Conservation (phyloP, 768 basidiomycete genomes). For the Lactarius quietus region DNA sequence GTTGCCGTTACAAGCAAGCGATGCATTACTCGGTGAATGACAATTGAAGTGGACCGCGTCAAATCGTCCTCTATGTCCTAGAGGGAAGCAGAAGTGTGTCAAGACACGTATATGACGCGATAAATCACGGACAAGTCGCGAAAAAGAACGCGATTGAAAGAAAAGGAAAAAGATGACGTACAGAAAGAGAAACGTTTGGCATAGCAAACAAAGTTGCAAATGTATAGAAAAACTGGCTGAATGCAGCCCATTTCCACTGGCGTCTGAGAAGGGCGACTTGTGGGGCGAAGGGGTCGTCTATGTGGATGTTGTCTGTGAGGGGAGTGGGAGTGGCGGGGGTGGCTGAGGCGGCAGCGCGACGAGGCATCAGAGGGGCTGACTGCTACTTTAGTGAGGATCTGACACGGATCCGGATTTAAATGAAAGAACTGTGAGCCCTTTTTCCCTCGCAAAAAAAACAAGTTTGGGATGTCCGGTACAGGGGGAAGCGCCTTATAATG, state of each 20-base stretch:
- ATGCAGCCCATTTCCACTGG: constrained; percentile 92
- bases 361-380: constrained; percentile 33
- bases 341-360: constrained; percentile 32
- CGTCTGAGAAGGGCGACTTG: constrained; percentile 57
- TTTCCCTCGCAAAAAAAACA: neutral
- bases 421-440: constrained; percentile 12
- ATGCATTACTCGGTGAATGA: constrained; percentile 71
- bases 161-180: constrained; percentile 35
- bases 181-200: constrained; percentile 64
- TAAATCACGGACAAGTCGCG: neutral
- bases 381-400: constrained; percentile 30
- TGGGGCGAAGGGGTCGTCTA: constrained; percentile 27
- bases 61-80: constrained; percentile 83
- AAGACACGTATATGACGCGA: constrained; percentile 17
- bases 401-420: constrained; percentile 33
- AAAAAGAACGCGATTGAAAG: constrained; percentile 10
- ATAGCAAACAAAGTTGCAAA: constrained; percentile 72
- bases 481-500: neutral
- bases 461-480: neutral
- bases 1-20: constrained; percentile 69
- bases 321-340: constrained; percentile 24
- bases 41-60: constrained; percentile 50
- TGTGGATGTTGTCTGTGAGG: constrained; percentile 16
- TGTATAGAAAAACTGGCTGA: constrained; percentile 86
- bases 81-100: constrained; percentile 19